Percentiles rank a stretch among this genome's conserved stretches.
Evolutionary conservation across 495 filamentous ascomycete species (phyloP).

Genomic region (Cryomyces minteri): DNA sequence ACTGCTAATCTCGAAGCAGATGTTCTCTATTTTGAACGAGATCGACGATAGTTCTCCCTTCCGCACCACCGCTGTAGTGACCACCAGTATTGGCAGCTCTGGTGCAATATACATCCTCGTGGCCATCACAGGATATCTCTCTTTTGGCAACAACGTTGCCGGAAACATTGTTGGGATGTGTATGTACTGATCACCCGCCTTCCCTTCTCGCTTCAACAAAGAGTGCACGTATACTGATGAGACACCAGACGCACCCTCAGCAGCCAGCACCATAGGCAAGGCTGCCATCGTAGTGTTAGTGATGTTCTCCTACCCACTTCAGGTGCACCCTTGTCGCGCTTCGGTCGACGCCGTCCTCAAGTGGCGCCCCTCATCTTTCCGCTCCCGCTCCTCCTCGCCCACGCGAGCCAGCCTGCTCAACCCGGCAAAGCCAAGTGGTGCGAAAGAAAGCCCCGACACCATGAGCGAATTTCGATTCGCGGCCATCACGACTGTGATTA

Average conservation of each 20-base stretch:
- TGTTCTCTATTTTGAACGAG: conserved; percentile 98
- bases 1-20: conserved; percentile 29
- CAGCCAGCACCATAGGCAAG: conserved; percentile 77
- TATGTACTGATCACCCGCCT: conserved; percentile 17
- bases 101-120: conserved; percentile 73
- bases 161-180: conserved; percentile 93
- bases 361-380: conserved; percentile 48
- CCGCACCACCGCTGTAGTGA: conserved; percentile 63
- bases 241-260: conserved; percentile 43
- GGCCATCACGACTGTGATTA: conserved; percentile 65
- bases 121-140: conserved; percentile 86
- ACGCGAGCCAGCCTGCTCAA: not conserved
- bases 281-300: conserved; percentile 93
- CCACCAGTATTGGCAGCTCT: conserved; percentile 66
- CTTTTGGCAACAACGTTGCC: conserved; percentile 68
- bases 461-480: conserved; percentile 87
- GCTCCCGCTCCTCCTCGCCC: conserved; percentile 5
- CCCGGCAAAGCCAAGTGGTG: not conserved
- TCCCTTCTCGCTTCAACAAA: not conserved
- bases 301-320: conserved; percentile 90
- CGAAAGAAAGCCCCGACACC: conserved; percentile 2
- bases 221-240: not conserved
- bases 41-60: conserved; percentile 68
- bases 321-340: conserved; percentile 87
- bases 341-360: conserved; percentile 81